Evolutionary conservation across 768 basidiomycete species (phyloP).

Genomic region (Leccinum imitatum): DNA sequence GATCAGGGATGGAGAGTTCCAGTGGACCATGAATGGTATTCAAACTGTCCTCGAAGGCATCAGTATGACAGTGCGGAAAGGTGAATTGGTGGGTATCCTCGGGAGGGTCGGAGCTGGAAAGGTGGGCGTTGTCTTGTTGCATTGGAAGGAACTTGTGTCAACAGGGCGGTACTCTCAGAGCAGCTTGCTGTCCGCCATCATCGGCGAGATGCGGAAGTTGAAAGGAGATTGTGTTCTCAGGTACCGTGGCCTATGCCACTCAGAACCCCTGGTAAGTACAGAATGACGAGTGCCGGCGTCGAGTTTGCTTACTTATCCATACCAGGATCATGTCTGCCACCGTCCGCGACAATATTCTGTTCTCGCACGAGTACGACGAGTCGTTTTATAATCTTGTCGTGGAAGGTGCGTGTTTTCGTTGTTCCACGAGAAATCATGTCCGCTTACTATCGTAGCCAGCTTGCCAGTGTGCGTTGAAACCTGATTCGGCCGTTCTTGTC

Average conservation of each 20-base stretch:
- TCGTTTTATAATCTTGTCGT: conserved; percentile 79
- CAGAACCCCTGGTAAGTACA: conserved; percentile 79
- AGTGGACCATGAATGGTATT: conserved; percentile 61
- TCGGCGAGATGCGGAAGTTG: conserved; percentile 80
- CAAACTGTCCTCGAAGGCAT: conserved; percentile 74
- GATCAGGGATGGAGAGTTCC: conserved; percentile 77
- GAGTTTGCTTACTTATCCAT: background rate
- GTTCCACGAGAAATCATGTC: background rate
- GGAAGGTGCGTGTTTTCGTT: conserved; percentile 50
- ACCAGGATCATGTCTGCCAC: conserved; percentile 80
- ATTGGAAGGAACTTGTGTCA: background rate
- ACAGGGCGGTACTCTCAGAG: conserved; percentile 41
- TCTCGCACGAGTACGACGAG: conserved; percentile 87
- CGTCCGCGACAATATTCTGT: conserved; percentile 87
- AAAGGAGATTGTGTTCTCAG: conserved; percentile 72
- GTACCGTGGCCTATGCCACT: conserved; percentile 77
- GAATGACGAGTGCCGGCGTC: background rate
- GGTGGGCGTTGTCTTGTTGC: conserved; percentile 36
- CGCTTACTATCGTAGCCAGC: conserved; percentile 39
- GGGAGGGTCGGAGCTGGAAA: conserved; percentile 94
- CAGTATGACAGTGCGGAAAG: conserved; percentile 71
- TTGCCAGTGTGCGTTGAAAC: conserved; percentile 66
- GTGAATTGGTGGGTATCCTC: conserved; percentile 80
- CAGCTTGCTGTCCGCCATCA: conserved; percentile 73
- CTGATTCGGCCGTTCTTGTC: conserved; percentile 76